These are phyloP conservation scores for Cyamopsis tetragonoloba DNA, from an alignment of 306 rosid genomes.

Conservation along the genomic window DNA sequence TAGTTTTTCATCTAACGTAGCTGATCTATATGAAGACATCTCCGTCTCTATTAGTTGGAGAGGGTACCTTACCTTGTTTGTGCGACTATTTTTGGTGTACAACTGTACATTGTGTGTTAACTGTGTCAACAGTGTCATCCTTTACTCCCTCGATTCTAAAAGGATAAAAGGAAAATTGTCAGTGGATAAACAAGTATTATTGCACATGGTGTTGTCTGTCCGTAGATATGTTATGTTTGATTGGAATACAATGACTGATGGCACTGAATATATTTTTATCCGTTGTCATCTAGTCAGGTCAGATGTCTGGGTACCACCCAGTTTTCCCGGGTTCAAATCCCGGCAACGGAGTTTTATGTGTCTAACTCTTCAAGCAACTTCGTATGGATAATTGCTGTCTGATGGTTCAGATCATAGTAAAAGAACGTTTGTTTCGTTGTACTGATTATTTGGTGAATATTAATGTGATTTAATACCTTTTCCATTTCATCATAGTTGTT, in stretches of 20 bases:
- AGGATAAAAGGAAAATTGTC: conserved; percentile 5
- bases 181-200: not conserved
- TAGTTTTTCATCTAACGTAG: conserved; percentile 4
- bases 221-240: not conserved
- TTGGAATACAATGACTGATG: conserved; percentile 19
- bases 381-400: not conserved
- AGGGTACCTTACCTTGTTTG: conserved; percentile 4
- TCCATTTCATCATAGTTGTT: not conserved
- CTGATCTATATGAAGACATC: conserved; percentile 21
- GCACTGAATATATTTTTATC: conserved; percentile 25
- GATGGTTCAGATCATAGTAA: not conserved
- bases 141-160: conserved; percentile 18
- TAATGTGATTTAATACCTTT: conserved; percentile 8
- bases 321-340: conserved; percentile 73
- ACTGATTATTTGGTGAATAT: conserved; percentile 7
- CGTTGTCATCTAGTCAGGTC: conserved; percentile 60
- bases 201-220: not conserved
- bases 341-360: conserved; percentile 35
- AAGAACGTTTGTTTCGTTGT: conserved; percentile 4
- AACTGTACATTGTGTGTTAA: not conserved
- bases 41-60: conserved; percentile 15
- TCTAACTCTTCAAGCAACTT: conserved; percentile 1
- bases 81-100: conserved; percentile 16
- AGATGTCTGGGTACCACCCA: conserved; percentile 60
- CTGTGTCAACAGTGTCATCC: conserved; percentile 3